Conservation (phyloP, 2,329 filamentous ascomycete species). For the Sodiomyces alkalinus region DNA sequence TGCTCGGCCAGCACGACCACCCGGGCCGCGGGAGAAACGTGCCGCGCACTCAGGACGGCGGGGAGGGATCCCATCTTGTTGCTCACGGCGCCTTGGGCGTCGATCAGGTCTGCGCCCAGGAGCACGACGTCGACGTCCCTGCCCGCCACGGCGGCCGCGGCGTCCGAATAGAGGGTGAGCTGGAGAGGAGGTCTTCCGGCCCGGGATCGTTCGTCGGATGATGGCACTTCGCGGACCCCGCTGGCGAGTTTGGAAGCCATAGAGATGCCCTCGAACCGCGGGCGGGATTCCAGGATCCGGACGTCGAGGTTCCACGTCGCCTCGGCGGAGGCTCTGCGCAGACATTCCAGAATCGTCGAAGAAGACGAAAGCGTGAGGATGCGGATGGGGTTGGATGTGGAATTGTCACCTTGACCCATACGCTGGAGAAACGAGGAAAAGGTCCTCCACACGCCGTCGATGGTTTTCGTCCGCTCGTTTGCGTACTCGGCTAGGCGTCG, state of each 20-base stretch:
- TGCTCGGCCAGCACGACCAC: constrained; percentile 41
- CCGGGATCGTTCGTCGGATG: too few relatives aligned
- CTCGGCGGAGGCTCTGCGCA: constrained; percentile 24
- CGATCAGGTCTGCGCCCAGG: constrained; percentile 50
- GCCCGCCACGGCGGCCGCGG: constrained; percentile 39
- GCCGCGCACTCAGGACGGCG: constrained; percentile 36
- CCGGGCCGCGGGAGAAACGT: constrained; percentile 27
- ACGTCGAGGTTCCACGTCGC: constrained; percentile 31
- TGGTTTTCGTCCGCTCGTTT: constrained; percentile 11
- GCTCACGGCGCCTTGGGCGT: constrained; percentile 38
- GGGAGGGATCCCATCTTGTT: constrained; percentile 54
- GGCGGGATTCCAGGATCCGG: constrained; percentile 50
- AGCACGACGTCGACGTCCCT: constrained; percentile 39
- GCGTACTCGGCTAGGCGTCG: constrained; percentile 6
- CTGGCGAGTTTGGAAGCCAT: constrained; percentile 29
- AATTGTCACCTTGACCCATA: too few relatives aligned
- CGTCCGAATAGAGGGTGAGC: constrained; percentile 42
- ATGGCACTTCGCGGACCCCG: constrained; percentile 14
- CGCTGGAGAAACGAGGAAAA: neutral
- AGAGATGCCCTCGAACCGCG: constrained; percentile 47
- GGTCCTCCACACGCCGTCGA: constrained; percentile 13
- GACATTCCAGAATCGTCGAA: constrained; percentile 38
- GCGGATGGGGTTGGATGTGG: constrained; percentile 19
- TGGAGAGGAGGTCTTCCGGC: too few relatives aligned
- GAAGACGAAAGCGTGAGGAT: constrained; percentile 49